phyloP scores from a whole-genome alignment of 345 rosid genomes.

The Populus nigra region DNA sequence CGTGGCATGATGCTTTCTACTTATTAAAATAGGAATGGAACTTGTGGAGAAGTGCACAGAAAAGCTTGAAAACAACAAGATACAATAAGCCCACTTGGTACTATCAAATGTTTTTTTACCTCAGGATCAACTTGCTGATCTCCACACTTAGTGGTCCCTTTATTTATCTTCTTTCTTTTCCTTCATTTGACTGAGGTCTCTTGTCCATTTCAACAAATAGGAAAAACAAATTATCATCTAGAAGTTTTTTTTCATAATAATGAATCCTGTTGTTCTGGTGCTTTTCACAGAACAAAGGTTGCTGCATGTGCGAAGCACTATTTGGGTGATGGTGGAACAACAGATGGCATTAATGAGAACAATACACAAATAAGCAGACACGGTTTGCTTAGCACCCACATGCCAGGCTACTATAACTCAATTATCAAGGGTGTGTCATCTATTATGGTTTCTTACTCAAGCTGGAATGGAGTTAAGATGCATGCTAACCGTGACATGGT shows the following conservation, averaged over 20 bases:
- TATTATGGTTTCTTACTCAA: slow-evolving; percentile 85
- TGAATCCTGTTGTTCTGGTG: not conserved
- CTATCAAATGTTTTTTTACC: not conserved
- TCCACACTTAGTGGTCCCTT: not conserved
- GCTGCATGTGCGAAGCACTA: slow-evolving; percentile 95
- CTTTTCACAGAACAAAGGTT: slow-evolving; percentile 52
- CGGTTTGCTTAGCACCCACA: slow-evolving; percentile 59
- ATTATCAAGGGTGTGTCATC: slow-evolving; percentile 85
- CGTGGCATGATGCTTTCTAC: not conserved
- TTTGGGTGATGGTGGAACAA: slow-evolving; percentile 94
- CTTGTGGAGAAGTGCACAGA: not conserved
- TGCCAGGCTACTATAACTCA: slow-evolving; percentile 68
- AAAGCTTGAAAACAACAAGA: not conserved
- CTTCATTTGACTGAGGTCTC: not conserved
- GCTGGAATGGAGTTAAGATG: slow-evolving; percentile 90
- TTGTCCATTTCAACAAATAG: not conserved
- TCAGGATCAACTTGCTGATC: not conserved
- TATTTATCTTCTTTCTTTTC: not conserved
- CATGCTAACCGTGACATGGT: slow-evolving; percentile 58
- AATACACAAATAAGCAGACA: slow-evolving; percentile 56
- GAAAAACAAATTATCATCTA: not conserved
- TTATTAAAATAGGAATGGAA: not conserved
- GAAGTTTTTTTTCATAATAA: not conserved
- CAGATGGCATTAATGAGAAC: slow-evolving; percentile 64
- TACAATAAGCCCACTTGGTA: not conserved